Conservation (phyloP, 2,329 filamentous ascomycete species). For the Penicillium janthinellum region DNA sequence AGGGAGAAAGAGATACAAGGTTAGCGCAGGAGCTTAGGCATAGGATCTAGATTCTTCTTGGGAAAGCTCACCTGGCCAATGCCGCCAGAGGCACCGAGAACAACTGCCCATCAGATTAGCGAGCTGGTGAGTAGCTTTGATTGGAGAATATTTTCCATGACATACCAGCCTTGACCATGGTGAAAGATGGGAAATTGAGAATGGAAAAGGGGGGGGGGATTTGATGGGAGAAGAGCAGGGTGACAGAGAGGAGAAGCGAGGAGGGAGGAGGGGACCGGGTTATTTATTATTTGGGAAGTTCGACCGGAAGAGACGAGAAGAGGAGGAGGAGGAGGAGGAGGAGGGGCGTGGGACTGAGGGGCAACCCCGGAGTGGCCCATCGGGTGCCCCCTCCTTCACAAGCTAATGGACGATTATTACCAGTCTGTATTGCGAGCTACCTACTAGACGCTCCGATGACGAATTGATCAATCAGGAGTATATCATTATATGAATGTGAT, state of each 20-base stretch:
- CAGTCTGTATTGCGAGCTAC: too few relatives aligned
- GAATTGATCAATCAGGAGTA: background rate
- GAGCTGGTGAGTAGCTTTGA: constrained; percentile 11
- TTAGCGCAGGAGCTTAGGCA: background rate
- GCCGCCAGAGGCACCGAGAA: constrained; percentile 95
- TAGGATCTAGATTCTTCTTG: constrained; percentile 7
- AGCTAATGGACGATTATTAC: background rate
- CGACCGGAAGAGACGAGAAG: background rate
- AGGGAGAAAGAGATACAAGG: constrained; percentile 3
- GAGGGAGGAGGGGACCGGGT: constrained; percentile 5
- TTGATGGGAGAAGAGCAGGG: constrained; percentile 6
- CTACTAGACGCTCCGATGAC: background rate
- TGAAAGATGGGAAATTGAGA: constrained; percentile 23
- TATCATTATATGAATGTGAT: background rate
- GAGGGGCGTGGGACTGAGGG: constrained; percentile 17
- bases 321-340: constrained; percentile 3
- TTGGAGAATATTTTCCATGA: background rate
- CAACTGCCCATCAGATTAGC: constrained; percentile 52
- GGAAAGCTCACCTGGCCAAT: constrained; percentile 81
- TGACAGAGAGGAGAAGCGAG: constrained; percentile 10
- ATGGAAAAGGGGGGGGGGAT: constrained; percentile 5
- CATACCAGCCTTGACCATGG: constrained; percentile 53
- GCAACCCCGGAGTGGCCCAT: constrained; percentile 19
- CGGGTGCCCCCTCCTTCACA: background rate
- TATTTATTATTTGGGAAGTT: constrained; percentile 3